phyloP scores from a whole-genome alignment of 2,329 filamentous ascomycete genomes.

The Verticillium isaacii region DNA sequence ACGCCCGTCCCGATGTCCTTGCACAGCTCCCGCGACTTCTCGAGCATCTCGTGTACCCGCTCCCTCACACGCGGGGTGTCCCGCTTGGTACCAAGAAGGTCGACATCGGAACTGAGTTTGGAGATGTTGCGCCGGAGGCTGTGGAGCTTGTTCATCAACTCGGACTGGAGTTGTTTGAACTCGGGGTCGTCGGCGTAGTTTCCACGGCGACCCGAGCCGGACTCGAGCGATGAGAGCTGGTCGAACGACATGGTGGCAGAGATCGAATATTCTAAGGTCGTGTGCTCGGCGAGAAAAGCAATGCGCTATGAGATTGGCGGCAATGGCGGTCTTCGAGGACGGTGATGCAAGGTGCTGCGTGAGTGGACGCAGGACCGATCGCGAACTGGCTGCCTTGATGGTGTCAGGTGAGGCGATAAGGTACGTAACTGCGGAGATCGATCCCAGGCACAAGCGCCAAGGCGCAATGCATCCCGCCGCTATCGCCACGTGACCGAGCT shows the following conservation, averaged over 20 bases:
- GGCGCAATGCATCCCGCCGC: neutral
- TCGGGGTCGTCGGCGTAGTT: conserved; percentile 85
- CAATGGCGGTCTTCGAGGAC: neutral
- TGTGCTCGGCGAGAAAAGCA: neutral
- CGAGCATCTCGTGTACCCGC: conserved; percentile 79
- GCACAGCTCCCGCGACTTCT: conserved; percentile 82
- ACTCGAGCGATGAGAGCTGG: conserved; percentile 77
- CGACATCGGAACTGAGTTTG: conserved; percentile 77
- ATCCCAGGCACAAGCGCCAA: neutral
- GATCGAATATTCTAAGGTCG: neutral
- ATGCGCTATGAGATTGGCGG: neutral
- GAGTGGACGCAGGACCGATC: neutral
- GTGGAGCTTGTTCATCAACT: conserved; percentile 85
- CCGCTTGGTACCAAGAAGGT: conserved; percentile 79
- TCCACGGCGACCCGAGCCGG: conserved; percentile 65
- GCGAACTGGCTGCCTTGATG: neutral
- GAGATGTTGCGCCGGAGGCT: conserved; percentile 83
- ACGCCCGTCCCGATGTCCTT: conserved; percentile 89
- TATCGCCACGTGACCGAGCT: neutral
- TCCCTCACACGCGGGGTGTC: conserved; percentile 90
- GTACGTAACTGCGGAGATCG: conserved; percentile 2
- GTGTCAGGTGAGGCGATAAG: neutral
- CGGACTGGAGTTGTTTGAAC: conserved; percentile 77
- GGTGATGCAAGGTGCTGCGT: neutral
- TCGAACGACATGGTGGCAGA: conserved; percentile 78